Evolutionary conservation across 1,139 yeast species (phyloP), one percentile per base, ranked within the genome.

Genomic region (Casaregolazyma lundiana): DNA sequence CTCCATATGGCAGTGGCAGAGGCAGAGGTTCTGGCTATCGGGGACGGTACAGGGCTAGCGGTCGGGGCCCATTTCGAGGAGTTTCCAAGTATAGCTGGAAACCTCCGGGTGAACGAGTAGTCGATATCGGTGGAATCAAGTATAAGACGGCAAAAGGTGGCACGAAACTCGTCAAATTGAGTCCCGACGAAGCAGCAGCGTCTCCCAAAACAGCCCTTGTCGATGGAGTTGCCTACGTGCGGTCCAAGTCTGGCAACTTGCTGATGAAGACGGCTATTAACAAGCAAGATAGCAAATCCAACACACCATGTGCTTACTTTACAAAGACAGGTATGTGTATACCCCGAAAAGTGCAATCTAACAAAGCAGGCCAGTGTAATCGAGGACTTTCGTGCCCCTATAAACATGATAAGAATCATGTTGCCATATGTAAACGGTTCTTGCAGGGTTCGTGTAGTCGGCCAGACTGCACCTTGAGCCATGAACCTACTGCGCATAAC

Each of bases 401-500:
- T 57, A 60, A 60, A n/a, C 94, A 84, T 59, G 75, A 76, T 48
- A 63, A 68, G 34, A 54, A 66, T 9, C 77, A 71, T 43, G 70
- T 80, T 17, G 74, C 79, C 9, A 60, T 84, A 8, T 85, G 95
- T 62, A 75, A 76, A 29, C 67, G 65, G 22, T 73, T 61, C 49
- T 63, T 80, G 41, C 65, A 63, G 35, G 76, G 73, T 8, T 66
- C 65, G 39, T 85, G 94, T 58, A 53, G 54, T 18, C 68, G 68
- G 38, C 61, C 66, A n/a, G 58, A 71, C 19, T 86, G 95, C 60
- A 63, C 69, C 11, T 63, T 79, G 21, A 77, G 81, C 26, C 95
- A 85, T 62, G 62, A 60, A 2, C 75, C 81, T 5, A 71, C 72
- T 35, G 80, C 81, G 52, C 76, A 70, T 62, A 85, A 84, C 59